phyloP scores from a whole-genome alignment of 345 rosid genomes.

The Salix brachista region DNA sequence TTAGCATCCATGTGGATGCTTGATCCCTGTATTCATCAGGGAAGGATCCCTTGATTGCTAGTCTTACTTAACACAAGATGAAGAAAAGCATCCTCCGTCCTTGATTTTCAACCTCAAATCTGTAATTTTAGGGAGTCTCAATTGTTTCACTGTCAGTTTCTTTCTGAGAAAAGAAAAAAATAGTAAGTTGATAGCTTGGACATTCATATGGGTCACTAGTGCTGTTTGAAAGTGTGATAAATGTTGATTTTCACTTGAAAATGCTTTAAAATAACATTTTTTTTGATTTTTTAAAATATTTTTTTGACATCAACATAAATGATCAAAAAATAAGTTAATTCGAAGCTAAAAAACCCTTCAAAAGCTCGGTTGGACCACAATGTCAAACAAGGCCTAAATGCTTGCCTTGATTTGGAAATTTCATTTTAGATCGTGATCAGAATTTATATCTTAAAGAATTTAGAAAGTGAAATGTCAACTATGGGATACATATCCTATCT shows the following conservation, averaged over 20 bases:
- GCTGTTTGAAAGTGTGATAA: no score
- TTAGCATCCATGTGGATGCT: not conserved
- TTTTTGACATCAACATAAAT: no score
- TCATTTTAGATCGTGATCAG: not conserved
- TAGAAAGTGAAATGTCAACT: not conserved
- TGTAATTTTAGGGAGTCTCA: not conserved
- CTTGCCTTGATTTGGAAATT: not conserved
- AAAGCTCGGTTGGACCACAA: no score
- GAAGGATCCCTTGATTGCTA: not conserved
- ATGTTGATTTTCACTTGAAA: no score
- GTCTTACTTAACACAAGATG: not conserved
- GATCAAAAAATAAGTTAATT: no score
- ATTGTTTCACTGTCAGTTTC: not conserved
- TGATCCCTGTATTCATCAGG: not conserved
- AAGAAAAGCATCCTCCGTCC: not conserved
- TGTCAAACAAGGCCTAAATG: no score
- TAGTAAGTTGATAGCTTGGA: not conserved
- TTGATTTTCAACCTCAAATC: not conserved
- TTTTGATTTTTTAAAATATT: no score
- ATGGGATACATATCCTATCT: not conserved
- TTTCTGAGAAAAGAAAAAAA: not conserved
- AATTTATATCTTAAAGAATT: not conserved
- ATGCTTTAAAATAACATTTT: no score
- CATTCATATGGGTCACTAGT: not conserved
- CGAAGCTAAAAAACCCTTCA: no score